A percentile compares a stretch with the other conserved stretches of the same genome.
Conservation (phyloP, 1,284 basidiomycete species). For the Naganishia liquefaciens region DNA sequence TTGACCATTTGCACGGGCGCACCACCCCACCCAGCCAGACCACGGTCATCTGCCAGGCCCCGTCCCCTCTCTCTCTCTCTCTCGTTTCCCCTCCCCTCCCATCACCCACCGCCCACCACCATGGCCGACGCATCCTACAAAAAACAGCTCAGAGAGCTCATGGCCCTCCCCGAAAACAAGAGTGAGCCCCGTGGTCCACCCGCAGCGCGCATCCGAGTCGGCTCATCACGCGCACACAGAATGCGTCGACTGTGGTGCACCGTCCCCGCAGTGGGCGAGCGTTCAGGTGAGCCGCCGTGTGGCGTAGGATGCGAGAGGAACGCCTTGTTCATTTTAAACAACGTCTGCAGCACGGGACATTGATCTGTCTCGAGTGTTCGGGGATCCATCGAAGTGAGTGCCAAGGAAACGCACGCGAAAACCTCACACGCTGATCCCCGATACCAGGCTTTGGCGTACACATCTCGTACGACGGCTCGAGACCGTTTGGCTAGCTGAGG, state of each 20-base stretch:
- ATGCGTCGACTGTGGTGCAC: constrained; percentile 78
- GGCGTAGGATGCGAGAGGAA: too few species aligned
- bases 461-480: constrained; percentile 39
- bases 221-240: constrained; percentile 41
- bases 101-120: constrained; percentile 10
- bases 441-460: constrained; percentile 67
- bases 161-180: constrained; percentile 72
- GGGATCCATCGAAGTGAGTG: constrained; percentile 75
- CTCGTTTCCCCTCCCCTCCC: neutral
- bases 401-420: neutral
- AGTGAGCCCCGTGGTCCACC: constrained; percentile 43
- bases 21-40: neutral
- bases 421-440: neutral
- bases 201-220: neutral
- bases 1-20: neutral
- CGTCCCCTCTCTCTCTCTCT: neutral
- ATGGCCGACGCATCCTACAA: constrained; percentile 71
- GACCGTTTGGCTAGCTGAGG: neutral
- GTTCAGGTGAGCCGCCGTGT: constrained; percentile 56
- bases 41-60: neutral
- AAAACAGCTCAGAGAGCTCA: constrained; percentile 65
- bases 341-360: constrained; percentile 61
- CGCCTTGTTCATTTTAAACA: too few species aligned
- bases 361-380: constrained; percentile 87
- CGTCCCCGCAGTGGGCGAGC: constrained; percentile 90